phyloP scores from a whole-genome alignment of 768 basidiomycete species.

The Amanita pallidorosea region DNA sequence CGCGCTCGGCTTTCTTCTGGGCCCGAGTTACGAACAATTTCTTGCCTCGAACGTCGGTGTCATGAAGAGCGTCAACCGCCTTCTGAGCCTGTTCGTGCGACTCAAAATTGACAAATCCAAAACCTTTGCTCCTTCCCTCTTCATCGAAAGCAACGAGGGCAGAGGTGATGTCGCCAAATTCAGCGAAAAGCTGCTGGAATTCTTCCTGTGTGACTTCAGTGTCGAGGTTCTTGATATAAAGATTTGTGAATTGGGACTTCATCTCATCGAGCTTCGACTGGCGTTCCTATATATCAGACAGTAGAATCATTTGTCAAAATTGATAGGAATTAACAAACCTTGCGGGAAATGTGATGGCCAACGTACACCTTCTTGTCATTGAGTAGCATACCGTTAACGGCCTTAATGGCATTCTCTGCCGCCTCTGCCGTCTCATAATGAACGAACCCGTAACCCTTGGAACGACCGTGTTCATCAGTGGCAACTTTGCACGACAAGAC shows the following conservation, averaged over 20 bases:
- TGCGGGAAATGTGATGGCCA: slow-evolving; percentile 94
- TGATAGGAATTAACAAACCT: slow-evolving; percentile 36
- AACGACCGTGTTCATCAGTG: slow-evolving; percentile 88
- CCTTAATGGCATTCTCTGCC: slow-evolving; percentile 92
- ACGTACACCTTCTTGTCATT: slow-evolving; percentile 99
- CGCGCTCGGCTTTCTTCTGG: slow-evolving; percentile 97
- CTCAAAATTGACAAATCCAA: slow-evolving; percentile 97
- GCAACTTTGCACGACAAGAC: slow-evolving; percentile 99
- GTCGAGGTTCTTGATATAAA: slow-evolving; percentile 97
- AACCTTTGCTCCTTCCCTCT: slow-evolving; percentile 88
- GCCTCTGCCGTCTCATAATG: slow-evolving; percentile 98
- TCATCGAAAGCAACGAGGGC: slow-evolving; percentile 79
- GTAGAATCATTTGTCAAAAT: neutral
- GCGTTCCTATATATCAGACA: slow-evolving; percentile 51
- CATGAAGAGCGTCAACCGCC: slow-evolving; percentile 86
- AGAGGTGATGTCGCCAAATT: slow-evolving; percentile 80
- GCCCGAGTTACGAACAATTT: slow-evolving; percentile 94
- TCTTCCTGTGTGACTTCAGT: slow-evolving; percentile 75
- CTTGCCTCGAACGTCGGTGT: slow-evolving; percentile 72
- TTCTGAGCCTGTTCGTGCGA: slow-evolving; percentile 83
- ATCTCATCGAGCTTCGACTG: slow-evolving; percentile 98
- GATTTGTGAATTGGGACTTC: slow-evolving; percentile 95
- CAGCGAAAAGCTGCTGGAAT: slow-evolving; percentile 70
- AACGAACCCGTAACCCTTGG: slow-evolving; percentile 97
- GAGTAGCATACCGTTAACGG: slow-evolving; percentile 97